Evolutionary conservation across 768 basidiomycete species (phyloP), one percentile per base, ranked within the genome.

Genomic region (Polyporus arcularius): DNA sequence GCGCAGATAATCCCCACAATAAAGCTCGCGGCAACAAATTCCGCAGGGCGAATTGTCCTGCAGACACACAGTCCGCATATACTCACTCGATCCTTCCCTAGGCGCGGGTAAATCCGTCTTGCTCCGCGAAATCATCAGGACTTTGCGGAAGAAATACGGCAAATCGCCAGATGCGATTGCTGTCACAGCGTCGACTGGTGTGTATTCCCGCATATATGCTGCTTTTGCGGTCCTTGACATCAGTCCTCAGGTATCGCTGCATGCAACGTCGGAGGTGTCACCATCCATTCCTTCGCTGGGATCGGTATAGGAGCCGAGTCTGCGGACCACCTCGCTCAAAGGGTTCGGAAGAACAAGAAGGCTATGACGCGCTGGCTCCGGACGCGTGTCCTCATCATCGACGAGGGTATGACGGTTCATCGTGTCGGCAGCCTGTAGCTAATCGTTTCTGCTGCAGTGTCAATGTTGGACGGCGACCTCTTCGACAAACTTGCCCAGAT

Each of bases 61-160:
- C 21, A 26, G 21, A 26, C 21, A 26, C 21, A 26, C 2, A 26
- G 16, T 39, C 38, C 49, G 41, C n/a, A 55, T 47, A 53, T 57
- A 61, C 57, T 40, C 40, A 54, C 32, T 35, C 59, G 67, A 69
- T 67, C 68, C 60, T 62, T 60, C 39, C 18, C 14, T 49, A 97
- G 96, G 96, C 63, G 97, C 96, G 12, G 96, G 96, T 49, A 98
- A 98, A 75, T 98, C 96, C 3, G 94, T 98, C 28, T 82, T 98
- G 3, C 80, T 98, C 16, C 84, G 95, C 15, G 93, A 96, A 73
- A 96, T 98, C 50, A 97, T 98, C 72, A 83, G 84, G 66, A 75
- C 80, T 1, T 78, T 99, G 53, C 82, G 79, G 48, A 85, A 79
- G 68, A 85, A 79, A 64, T 74, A 82, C 69, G 58, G 62, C 11